phyloP scores from a whole-genome alignment of 2,329 filamentous ascomycete species.

The Ceratocystis destructans region DNA sequence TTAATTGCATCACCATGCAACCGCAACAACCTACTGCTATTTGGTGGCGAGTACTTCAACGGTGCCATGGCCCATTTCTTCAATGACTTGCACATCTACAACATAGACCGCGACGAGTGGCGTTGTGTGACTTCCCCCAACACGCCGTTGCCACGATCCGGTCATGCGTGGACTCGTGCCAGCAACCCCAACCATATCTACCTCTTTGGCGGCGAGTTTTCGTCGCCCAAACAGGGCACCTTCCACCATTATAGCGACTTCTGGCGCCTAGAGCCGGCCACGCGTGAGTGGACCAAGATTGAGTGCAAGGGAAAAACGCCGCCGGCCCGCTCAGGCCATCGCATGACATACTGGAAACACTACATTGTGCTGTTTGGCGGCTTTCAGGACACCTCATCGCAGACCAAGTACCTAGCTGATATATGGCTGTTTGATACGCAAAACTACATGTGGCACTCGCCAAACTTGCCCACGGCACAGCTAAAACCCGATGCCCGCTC shows the following conservation, averaged over 20 bases:
- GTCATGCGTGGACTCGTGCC: slow-evolving; percentile 87
- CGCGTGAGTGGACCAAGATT: slow-evolving; percentile 80
- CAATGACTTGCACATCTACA: slow-evolving; percentile 53
- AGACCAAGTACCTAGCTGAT: slow-evolving; percentile 86
- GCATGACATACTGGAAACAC: slow-evolving; percentile 95
- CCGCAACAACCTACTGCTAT: slow-evolving; percentile 76
- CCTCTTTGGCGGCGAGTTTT: slow-evolving; percentile 93
- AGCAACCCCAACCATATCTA: slow-evolving; percentile 77
- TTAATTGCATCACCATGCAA: slow-evolving; percentile 76
- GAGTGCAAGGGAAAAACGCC: slow-evolving; percentile 68
- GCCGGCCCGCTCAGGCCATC: slow-evolving; percentile 75
- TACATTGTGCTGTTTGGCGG: slow-evolving; percentile 93
- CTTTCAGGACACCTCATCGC: slow-evolving; percentile 91
- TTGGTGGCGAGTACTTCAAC: slow-evolving; percentile 93
- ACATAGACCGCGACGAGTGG: slow-evolving; percentile 82
- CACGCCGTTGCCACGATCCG: slow-evolving; percentile 74
- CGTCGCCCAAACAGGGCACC: slow-evolving; percentile 88
- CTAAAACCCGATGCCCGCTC: slow-evolving; percentile 83
- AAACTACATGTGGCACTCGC: slow-evolving; percentile 72
- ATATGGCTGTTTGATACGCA: slow-evolving; percentile 91
- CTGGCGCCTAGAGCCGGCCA: slow-evolving; percentile 75
- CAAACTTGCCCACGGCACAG: slow-evolving; percentile 59
- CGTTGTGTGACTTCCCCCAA: slow-evolving; percentile 81
- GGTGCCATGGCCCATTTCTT: slow-evolving; percentile 66
- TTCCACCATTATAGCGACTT: slow-evolving; percentile 99